Evolutionary conservation across 2,329 filamentous ascomycete species (phyloP).

Genomic region (Ceratocystis cacaofunesta): DNA sequence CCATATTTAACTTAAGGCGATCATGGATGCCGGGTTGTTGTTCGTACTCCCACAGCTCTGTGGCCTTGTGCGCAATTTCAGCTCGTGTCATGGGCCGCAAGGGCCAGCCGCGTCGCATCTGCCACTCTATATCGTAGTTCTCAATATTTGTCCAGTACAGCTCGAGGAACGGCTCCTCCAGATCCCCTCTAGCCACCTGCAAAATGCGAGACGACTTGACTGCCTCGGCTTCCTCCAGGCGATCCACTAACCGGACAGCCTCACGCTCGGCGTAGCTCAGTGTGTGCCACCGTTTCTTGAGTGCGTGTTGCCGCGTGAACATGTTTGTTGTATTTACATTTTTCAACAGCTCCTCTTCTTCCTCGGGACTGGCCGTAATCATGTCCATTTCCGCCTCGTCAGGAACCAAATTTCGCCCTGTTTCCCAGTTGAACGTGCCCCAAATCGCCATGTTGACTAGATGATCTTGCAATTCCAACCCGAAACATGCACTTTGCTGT

Average conservation of each 20-base stretch:
- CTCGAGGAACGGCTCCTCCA: neutral
- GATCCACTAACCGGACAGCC: constrained; percentile 23
- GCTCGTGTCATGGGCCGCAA: neutral
- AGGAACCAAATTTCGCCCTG: constrained; percentile 36
- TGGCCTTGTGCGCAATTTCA: constrained; percentile 8
- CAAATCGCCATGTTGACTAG: constrained; percentile 45
- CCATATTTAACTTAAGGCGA: neutral
- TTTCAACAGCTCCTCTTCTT: constrained; percentile 24
- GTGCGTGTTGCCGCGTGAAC: constrained; percentile 32
- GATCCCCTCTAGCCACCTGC: neutral
- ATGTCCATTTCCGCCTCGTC: constrained; percentile 37
- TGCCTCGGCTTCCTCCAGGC: constrained; percentile 21
- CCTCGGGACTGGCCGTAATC: constrained; percentile 25
- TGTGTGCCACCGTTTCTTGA: constrained; percentile 31
- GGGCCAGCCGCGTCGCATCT: constrained; percentile 16
- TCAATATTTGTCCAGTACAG: constrained; percentile 14
- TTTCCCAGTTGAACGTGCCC: constrained; percentile 43
- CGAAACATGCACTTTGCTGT: constrained; percentile 38
- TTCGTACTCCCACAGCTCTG: constrained; percentile 13
- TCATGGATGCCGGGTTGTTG: constrained; percentile 11
- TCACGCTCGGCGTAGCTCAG: constrained; percentile 27
- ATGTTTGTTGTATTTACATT: constrained; percentile 25
- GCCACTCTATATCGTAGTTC: constrained; percentile 16
- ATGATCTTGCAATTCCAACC: constrained; percentile 37
- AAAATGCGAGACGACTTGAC: constrained; percentile 19